Percentiles rank a stretch among this genome's conserved stretches.
These are phyloP conservation scores for Globisporangium nodosum DNA, from an alignment of 352 stramenopile species.

Conservation along the genomic window DNA sequence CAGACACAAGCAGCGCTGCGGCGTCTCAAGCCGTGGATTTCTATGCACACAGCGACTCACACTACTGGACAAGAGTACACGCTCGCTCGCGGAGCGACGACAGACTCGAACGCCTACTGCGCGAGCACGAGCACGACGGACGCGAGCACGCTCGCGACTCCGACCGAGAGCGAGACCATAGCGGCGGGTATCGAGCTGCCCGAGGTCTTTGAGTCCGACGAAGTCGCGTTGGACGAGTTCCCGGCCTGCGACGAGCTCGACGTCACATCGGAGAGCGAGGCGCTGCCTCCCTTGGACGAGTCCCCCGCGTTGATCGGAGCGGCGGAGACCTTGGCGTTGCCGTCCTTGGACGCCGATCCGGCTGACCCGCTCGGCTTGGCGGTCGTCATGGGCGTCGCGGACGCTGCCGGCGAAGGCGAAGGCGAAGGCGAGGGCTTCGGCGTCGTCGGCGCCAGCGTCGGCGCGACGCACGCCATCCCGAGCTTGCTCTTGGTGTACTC, in stretches of 20 bases:
- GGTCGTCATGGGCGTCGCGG: neutral
- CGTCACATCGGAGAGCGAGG: neutral
- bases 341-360: conserved; percentile 1
- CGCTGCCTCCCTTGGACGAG: neutral
- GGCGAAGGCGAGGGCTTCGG: neutral
- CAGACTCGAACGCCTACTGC: neutral
- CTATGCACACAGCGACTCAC: too few species aligned
- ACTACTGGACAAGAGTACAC: neutral
- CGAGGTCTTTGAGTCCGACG: neutral
- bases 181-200: neutral
- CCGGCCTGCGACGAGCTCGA: neutral
- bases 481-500: conserved; percentile 24
- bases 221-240: neutral
- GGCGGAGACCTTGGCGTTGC: neutral
- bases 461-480: conserved; percentile 38
- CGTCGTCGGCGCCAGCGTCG: conserved; percentile 17
- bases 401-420: neutral
- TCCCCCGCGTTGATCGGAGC: neutral
- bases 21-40: too few species aligned
- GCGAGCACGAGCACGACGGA: neutral
- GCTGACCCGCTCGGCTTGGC: neutral
- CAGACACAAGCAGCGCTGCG: too few species aligned
- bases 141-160: neutral
- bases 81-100: neutral
- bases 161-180: neutral